phyloP scores from a whole-genome alignment of 1,284 basidiomycete species.

The Porogramme epimiltina region DNA sequence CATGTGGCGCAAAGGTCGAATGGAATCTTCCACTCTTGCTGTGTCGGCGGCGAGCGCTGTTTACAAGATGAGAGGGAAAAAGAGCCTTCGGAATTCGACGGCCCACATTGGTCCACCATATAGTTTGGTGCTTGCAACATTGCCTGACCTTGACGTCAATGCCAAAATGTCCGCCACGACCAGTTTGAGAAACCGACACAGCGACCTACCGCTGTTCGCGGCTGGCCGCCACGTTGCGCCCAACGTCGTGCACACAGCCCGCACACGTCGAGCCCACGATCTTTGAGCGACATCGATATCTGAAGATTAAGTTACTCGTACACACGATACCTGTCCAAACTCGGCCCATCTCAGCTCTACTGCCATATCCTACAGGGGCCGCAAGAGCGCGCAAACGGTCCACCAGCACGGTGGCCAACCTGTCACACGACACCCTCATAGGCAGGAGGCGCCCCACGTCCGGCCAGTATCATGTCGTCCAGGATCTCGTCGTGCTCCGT shows the following conservation, averaged over 20 bases:
- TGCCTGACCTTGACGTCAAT: too few species aligned
- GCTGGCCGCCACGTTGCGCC: too few species aligned
- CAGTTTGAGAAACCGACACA: too few species aligned
- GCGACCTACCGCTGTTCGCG: too few species aligned
- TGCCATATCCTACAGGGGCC: neutral
- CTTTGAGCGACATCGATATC: neutral
- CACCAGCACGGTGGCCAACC: neutral
- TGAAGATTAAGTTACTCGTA: constrained; percentile 1
- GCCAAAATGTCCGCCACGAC: too few species aligned
- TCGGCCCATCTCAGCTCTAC: neutral
- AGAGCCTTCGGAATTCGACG: too few species aligned
- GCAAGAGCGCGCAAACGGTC: neutral
- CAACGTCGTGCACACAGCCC: neutral
- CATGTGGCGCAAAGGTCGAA: too few species aligned
- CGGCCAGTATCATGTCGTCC: constrained; percentile 65
- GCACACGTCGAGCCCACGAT: neutral
- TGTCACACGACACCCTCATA: constrained; percentile 16
- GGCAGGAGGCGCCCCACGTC: constrained; percentile 36
- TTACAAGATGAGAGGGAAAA: too few species aligned
- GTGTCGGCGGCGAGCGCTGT: too few species aligned
- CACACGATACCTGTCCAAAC: constrained; percentile 2
- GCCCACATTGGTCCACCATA: too few species aligned
- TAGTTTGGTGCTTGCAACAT: too few species aligned
- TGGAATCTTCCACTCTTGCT: too few species aligned
- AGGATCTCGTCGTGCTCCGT: constrained; percentile 73